Evolutionary conservation across 208 protist genomes (phyloP).

Genomic region (Acanthamoeba triangularis): DNA sequence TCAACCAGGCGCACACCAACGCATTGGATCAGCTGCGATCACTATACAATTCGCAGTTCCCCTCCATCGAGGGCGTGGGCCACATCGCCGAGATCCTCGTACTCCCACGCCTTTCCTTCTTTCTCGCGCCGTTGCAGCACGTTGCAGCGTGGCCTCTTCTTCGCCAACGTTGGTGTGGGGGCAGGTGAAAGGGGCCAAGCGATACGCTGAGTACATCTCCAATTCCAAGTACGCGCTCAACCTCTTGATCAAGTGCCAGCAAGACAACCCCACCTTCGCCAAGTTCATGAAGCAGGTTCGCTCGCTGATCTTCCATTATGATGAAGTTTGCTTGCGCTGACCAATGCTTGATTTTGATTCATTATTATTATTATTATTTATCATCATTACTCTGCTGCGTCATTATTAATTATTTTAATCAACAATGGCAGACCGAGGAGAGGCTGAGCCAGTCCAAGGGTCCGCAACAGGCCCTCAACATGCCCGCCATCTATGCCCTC

Average conservation of each 20-base stretch:
- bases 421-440: background rate
- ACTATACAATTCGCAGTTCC: background rate
- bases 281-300: slow-evolving; percentile 49
- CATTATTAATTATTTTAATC: too few relatives aligned
- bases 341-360: background rate
- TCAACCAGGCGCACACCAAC: slow-evolving; percentile 4
- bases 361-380: too few relatives aligned
- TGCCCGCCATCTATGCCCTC: slow-evolving; percentile 8
- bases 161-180: background rate
- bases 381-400: background rate
- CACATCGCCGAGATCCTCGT: slow-evolving; percentile 46
- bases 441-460: background rate
- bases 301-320: background rate
- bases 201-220: slow-evolving; percentile 35
- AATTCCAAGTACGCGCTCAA: slow-evolving; percentile 62
- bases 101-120: background rate
- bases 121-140: background rate
- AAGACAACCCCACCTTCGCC: slow-evolving; percentile 28
- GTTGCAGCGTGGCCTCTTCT: too few relatives aligned
- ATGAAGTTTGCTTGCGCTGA: background rate
- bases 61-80: slow-evolving; percentile 38
- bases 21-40: slow-evolving; percentile 15
- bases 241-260: slow-evolving; percentile 8
- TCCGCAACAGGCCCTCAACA: background rate
- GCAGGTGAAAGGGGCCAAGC: slow-evolving; percentile 49